These are phyloP conservation scores for Millerago galiae DNA, from an alignment of 805 yeast genomes.

Conservation along the genomic window DNA sequence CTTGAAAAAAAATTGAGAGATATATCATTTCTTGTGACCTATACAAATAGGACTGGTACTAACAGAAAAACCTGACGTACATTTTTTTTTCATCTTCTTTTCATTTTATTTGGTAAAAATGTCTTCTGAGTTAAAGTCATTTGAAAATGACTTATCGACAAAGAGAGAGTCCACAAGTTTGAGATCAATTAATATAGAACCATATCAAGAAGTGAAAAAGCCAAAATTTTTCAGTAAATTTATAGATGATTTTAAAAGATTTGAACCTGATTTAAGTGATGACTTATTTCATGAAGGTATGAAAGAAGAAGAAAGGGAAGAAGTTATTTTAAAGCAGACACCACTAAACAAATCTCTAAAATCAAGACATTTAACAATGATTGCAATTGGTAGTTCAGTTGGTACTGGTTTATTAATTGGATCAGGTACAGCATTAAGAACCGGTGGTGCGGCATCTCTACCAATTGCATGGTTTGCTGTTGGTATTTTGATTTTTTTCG, in stretches of 20 bases:
- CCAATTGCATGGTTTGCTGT: constrained; percentile 49
- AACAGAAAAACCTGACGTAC: no score
- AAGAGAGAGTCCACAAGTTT: background rate
- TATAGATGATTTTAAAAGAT: constrained; percentile 21
- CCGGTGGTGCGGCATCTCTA: constrained; percentile 62
- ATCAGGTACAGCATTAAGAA: constrained; percentile 49
- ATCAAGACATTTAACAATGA: constrained; percentile 56
- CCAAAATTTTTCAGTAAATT: constrained; percentile 3
- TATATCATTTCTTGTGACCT: no score
- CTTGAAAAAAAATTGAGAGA: no score
- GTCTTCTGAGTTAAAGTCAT: no score
- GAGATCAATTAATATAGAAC: background rate
- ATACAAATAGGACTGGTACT: no score
- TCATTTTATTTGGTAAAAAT: no score
- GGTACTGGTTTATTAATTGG: constrained; percentile 69
- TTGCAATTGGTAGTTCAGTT: constrained; percentile 62
- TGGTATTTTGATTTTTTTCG: constrained; percentile 50
- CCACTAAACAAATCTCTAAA: constrained; percentile 53
- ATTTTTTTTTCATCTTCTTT: no score
- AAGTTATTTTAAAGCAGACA: constrained; percentile 40
- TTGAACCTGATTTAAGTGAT: constrained; percentile 33
- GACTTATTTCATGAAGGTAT: constrained; percentile 30
- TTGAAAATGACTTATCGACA: no score
- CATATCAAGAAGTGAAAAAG: constrained; percentile 3
- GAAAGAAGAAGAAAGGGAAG: constrained; percentile 37